phyloP scores from a whole-genome alignment of 2,329 filamentous ascomycete genomes.

The Madurella fahalii region DNA sequence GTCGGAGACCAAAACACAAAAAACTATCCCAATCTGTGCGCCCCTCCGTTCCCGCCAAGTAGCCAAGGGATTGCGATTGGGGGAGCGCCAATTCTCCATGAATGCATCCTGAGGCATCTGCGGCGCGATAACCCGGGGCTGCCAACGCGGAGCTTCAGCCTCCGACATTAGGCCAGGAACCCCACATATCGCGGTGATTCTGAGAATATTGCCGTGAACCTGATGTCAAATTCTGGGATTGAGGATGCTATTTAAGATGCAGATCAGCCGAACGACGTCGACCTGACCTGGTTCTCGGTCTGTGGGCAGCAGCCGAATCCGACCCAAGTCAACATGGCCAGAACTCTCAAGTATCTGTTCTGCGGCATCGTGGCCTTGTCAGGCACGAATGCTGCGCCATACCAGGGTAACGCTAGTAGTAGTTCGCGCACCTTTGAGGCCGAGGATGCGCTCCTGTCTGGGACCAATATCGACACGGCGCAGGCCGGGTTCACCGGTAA shows the following conservation, averaged over 20 bases:
- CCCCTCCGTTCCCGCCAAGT: slow-evolving; percentile 3
- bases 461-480: slow-evolving; percentile 37
- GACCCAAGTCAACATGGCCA: not conserved
- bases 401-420: slow-evolving; percentile 1
- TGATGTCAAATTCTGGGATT: not conserved
- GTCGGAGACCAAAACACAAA: not conserved
- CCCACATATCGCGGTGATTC: not conserved
- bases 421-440: slow-evolving; percentile 32
- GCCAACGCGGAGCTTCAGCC: slow-evolving; percentile 5
- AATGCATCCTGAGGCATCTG: not conserved
- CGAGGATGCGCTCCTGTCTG: slow-evolving; percentile 39
- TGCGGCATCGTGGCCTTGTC: slow-evolving; percentile 4
- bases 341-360: slow-evolving; percentile 3
- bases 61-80: not conserved
- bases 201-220: not conserved
- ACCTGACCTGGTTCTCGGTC: not conserved
- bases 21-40: not conserved
- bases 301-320: not conserved
- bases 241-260: not conserved
- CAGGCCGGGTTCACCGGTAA: slow-evolving; percentile 34
- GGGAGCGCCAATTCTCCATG: not conserved
- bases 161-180: slow-evolving; percentile 7
- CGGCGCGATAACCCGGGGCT: slow-evolving; percentile 3
- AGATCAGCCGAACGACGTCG: not conserved
- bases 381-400: not conserved